These are phyloP conservation scores for Calocybe indica DNA, from an alignment of 768 basidiomycete genomes.

Conservation along the genomic window DNA sequence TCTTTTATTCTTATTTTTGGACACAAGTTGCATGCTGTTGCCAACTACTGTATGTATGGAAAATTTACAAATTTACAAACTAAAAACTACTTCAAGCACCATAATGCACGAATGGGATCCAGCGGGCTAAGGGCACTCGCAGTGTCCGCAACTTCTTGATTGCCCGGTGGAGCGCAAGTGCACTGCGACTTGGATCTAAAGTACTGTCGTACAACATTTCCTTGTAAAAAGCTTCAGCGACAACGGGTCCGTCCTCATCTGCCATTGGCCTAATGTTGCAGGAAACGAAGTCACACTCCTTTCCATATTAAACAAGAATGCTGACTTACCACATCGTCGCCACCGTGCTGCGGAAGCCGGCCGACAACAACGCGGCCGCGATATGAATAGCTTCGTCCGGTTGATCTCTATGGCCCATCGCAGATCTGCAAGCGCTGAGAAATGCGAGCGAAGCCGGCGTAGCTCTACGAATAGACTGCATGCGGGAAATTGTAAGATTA, in stretches of 20 bases:
- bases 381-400: constrained; percentile 27
- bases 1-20: constrained; percentile 12
- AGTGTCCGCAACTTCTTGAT: background rate
- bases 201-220: constrained; percentile 1
- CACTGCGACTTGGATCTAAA: constrained; percentile 1
- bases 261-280: background rate
- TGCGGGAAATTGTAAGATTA: constrained; percentile 1
- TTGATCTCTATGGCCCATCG: constrained; percentile 7
- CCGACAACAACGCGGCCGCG: constrained; percentile 20
- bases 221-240: constrained; percentile 4
- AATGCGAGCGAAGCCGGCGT: constrained; percentile 1
- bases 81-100: background rate
- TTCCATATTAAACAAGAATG: background rate
- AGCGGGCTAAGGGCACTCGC: background rate
- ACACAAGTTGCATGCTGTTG: background rate
- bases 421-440: constrained; percentile 5
- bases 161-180: constrained; percentile 1
- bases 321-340: constrained; percentile 29
- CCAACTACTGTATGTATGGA: background rate
- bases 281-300: too few species aligned
- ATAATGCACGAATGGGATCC: constrained; percentile 5
- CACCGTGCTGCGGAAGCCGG: constrained; percentile 18
- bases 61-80: background rate
- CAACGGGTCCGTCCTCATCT: constrained; percentile 3
- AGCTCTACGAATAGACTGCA: constrained; percentile 15